A percentile compares a stretch with the other conserved stretches of the same genome.
These are phyloP conservation scores for Barnettozyma populi DNA, from an alignment of 805 yeast genomes.

Conservation along the genomic window DNA sequence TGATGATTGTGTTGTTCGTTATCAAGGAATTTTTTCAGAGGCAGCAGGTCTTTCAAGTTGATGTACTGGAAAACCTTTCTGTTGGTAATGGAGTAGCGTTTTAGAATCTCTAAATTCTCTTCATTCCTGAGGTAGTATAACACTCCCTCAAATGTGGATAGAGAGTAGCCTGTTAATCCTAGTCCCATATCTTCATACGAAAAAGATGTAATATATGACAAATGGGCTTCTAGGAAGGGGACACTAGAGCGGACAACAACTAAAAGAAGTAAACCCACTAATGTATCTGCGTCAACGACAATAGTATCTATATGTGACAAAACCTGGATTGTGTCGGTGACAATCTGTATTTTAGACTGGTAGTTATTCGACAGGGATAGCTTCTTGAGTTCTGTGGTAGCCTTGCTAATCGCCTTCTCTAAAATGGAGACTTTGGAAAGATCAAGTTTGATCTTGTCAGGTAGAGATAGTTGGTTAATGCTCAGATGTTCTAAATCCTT, in stretches of 20 bases:
- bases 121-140: constrained; percentile 50
- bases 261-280: constrained; percentile 66
- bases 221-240: constrained; percentile 52
- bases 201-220: constrained; percentile 61
- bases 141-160: constrained; percentile 83
- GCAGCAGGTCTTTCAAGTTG: constrained; percentile 26
- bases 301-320: constrained; percentile 36
- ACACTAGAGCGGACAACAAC: constrained; percentile 63
- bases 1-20: constrained; percentile 18
- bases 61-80: constrained; percentile 49
- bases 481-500: constrained; percentile 25
- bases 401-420: constrained; percentile 43
- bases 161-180: constrained; percentile 69
- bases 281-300: constrained; percentile 72
- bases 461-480: constrained; percentile 40
- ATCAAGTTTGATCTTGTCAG: constrained; percentile 24
- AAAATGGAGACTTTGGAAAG: constrained; percentile 25
- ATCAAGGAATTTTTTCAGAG: constrained; percentile 24
- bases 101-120: constrained; percentile 33
- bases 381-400: constrained; percentile 47
- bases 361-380: constrained; percentile 43
- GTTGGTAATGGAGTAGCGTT: constrained; percentile 41
- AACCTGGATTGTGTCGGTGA: constrained; percentile 47
- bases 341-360: constrained; percentile 39
- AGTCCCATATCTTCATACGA: constrained; percentile 40